phyloP scores from a whole-genome alignment of 2,329 filamentous ascomycete species.

The Hypoxylon sp. region DNA sequence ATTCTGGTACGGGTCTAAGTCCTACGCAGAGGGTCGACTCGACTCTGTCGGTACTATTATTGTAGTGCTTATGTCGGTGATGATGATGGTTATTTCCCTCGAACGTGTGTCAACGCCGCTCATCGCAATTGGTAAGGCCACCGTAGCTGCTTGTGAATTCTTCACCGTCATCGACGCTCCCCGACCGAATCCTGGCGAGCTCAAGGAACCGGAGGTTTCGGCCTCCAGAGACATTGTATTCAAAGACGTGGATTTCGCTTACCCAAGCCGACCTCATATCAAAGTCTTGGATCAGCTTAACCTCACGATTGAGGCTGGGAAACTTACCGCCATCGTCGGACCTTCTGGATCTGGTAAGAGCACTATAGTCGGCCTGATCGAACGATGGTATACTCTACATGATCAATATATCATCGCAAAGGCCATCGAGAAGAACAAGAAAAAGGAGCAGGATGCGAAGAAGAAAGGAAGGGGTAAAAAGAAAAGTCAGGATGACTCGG shows the following conservation, averaged over 20 bases:
- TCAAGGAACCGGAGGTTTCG: constrained; percentile 63
- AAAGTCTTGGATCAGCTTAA: constrained; percentile 72
- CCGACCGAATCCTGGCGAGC: constrained; percentile 54
- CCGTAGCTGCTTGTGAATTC: constrained; percentile 69
- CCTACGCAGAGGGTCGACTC: constrained; percentile 61
- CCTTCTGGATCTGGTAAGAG: constrained; percentile 80
- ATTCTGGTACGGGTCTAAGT: constrained; percentile 73
- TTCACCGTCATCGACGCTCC: constrained; percentile 67
- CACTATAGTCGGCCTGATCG: constrained; percentile 77
- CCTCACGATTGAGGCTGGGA: constrained; percentile 70
- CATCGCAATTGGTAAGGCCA: constrained; percentile 69
- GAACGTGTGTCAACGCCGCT: constrained; percentile 69
- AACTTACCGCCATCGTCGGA: constrained; percentile 80
- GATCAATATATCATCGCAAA: constrained; percentile 65
- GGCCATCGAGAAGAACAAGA: constrained; percentile 61
- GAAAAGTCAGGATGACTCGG: constrained; percentile 49
- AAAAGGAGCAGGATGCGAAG: constrained; percentile 57
- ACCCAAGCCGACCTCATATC: constrained; percentile 74
- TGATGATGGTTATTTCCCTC: constrained; percentile 69
- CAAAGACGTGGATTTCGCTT: constrained; percentile 76
- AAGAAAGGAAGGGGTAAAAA: constrained; percentile 52
- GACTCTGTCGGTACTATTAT: constrained; percentile 65
- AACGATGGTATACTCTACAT: constrained; percentile 77
- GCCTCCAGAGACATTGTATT: constrained; percentile 69
- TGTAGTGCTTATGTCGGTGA: constrained; percentile 69